These are phyloP conservation scores for Fusarium pseudograminearum DNA, from an alignment of 2,329 filamentous ascomycete species.

Conservation along the genomic window DNA sequence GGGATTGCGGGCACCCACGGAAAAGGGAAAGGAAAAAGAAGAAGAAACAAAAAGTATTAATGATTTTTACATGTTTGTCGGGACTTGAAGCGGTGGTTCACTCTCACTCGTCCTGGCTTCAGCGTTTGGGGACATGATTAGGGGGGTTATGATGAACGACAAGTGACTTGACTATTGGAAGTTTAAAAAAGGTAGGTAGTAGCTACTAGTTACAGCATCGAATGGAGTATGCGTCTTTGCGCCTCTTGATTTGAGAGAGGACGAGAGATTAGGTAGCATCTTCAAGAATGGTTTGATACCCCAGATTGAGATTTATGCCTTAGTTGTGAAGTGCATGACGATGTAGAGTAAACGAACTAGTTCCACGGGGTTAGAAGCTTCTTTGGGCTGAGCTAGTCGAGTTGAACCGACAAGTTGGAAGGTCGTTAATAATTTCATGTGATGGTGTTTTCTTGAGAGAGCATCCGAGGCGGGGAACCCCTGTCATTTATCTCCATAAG, in stretches of 20 bases:
- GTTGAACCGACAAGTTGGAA: background rate
- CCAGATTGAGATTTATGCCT: constrained; percentile 1
- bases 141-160: constrained; percentile 36
- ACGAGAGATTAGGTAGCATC: constrained; percentile 32
- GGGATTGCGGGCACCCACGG: constrained; percentile 9
- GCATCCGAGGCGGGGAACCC: constrained; percentile 39
- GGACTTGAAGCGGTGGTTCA: constrained; percentile 13
- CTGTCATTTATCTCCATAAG: constrained; percentile 17
- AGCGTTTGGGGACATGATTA: constrained; percentile 12
- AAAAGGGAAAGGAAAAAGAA: constrained; percentile 34
- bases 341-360: background rate
- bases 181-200: constrained; percentile 26
- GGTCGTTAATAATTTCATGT: constrained; percentile 20
- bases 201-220: constrained; percentile 20
- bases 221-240: constrained; percentile 33
- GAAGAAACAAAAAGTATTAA: constrained; percentile 38
- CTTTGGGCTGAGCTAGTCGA: constrained; percentile 12
- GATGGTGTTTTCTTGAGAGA: constrained; percentile 18
- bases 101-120: constrained; percentile 27
- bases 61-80: constrained; percentile 19
- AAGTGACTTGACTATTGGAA: constrained; percentile 20
- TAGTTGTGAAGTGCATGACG: background rate
- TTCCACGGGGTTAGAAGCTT: background rate
- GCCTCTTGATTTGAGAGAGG: constrained; percentile 12
- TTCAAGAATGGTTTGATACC: constrained; percentile 43